A percentile compares a stretch with the other conserved stretches of the same genome.
Conservation (phyloP, 768 basidiomycete species). For the Termitomyces eurrhizus region DNA sequence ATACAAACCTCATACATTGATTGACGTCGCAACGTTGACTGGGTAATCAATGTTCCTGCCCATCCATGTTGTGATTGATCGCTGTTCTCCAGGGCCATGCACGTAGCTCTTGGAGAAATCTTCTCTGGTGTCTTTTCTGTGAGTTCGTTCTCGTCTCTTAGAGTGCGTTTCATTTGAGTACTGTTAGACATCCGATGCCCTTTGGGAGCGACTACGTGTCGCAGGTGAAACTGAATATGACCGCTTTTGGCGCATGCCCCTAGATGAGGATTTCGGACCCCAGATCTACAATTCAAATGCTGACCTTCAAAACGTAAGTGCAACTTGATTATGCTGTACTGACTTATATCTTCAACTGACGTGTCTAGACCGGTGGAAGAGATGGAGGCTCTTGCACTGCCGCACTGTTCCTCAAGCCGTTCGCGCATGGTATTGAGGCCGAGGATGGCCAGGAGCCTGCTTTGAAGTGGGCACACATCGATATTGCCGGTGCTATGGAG, state of each 20-base stretch:
- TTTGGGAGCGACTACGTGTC: constrained; percentile 65
- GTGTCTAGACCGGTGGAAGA: constrained; percentile 60
- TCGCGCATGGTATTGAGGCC: constrained; percentile 70
- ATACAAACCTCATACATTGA: constrained; percentile 76
- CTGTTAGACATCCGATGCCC: constrained; percentile 60
- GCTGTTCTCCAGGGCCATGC: constrained; percentile 51
- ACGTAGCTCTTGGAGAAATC: constrained; percentile 68
- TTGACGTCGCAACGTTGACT: constrained; percentile 87
- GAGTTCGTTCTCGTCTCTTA: constrained; percentile 17
- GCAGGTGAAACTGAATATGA: constrained; percentile 78
- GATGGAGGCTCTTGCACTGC: constrained; percentile 75
- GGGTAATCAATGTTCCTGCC: constrained; percentile 39
- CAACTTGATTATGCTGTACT: not conserved
- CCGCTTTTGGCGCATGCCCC: constrained; percentile 88
- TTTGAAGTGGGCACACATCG: constrained; percentile 84
- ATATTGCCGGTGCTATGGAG: constrained; percentile 81
- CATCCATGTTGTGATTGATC: not conserved
- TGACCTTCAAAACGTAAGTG: constrained; percentile 70
- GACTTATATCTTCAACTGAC: not conserved
- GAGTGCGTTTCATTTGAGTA: not conserved
- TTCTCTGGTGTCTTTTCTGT: constrained; percentile 81
- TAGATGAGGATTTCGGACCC: constrained; percentile 75
- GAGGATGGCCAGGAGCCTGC: constrained; percentile 49
- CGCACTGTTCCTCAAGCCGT: constrained; percentile 82
- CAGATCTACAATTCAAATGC: constrained; percentile 79